Evolutionary conservation across 1,284 basidiomycete genomes (phyloP).

Genomic region (Rhizopogon parksii): DNA sequence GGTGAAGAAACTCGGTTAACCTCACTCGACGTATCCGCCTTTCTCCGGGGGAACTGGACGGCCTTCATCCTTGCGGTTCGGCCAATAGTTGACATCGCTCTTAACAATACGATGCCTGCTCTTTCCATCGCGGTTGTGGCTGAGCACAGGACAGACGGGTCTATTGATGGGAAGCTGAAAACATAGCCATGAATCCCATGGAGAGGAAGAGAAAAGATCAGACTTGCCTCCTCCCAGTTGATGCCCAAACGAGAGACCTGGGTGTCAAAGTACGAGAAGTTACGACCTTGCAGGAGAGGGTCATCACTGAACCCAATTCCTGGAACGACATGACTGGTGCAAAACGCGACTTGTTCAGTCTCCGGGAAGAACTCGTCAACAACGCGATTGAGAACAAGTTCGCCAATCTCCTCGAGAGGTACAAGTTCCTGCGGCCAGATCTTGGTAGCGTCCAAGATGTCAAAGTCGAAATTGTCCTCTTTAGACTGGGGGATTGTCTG

Average conservation of each 20-base stretch:
- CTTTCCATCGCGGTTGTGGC: constrained; percentile 64
- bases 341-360: constrained; percentile 79
- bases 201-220: background rate
- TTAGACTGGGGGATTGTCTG: constrained; percentile 63
- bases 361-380: constrained; percentile 79
- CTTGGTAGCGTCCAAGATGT: constrained; percentile 82
- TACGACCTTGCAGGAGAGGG: constrained; percentile 76
- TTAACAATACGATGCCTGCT: constrained; percentile 54
- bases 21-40: constrained; percentile 59
- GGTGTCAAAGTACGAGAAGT: constrained; percentile 82
- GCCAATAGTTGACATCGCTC: constrained; percentile 65
- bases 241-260: constrained; percentile 70
- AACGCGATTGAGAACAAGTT: constrained; percentile 60
- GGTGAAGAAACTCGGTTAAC: background rate
- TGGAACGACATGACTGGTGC: constrained; percentile 74
- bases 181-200: constrained; percentile 12
- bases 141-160: constrained; percentile 75
- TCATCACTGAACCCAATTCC: constrained; percentile 80
- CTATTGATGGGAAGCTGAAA: constrained; percentile 72
- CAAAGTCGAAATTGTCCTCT: constrained; percentile 75
- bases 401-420: constrained; percentile 70
- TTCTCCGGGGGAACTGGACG: constrained; percentile 40
- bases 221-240: constrained; percentile 58
- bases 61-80: constrained; percentile 57
- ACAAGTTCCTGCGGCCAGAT: constrained; percentile 76